Conservation (phyloP, 225 moss, liverwort and hornwort genomes). For the Sphagnum tenellum region DNA sequence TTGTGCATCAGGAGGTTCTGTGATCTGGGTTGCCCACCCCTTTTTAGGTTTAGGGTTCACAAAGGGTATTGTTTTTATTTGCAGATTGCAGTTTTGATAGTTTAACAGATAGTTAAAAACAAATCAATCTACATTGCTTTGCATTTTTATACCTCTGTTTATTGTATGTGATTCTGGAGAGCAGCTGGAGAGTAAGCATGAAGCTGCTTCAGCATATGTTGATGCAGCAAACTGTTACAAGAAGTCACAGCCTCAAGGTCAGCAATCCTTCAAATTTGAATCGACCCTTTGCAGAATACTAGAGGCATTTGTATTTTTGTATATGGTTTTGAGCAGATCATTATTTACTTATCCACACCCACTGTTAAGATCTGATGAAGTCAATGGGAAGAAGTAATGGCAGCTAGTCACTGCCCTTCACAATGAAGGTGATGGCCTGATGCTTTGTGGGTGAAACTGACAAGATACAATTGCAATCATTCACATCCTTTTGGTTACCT, state of each 20-base stretch:
- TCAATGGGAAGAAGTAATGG: not conserved
- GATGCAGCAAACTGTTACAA: conserved; percentile 98
- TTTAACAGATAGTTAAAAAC: not conserved
- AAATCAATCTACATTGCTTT: not conserved
- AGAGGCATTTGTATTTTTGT: too few relatives aligned
- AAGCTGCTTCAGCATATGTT: conserved; percentile 91
- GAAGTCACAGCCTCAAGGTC: conserved; percentile 81
- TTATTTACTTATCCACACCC: not conserved
- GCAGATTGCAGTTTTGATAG: not conserved
- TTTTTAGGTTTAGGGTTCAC: too few relatives aligned
- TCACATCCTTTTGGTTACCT: too few relatives aligned
- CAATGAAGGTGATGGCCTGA: too few relatives aligned
- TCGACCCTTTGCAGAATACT: too few relatives aligned
- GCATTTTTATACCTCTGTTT: not conserved
- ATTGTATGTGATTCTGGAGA: conserved; percentile 3
- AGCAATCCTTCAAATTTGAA: not conserved
- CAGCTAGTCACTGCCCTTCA: too few relatives aligned
- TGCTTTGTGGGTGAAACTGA: too few relatives aligned
- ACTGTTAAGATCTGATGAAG: not conserved
- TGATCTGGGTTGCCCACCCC: too few relatives aligned
- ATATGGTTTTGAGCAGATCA: too few relatives aligned
- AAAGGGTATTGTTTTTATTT: too few relatives aligned
- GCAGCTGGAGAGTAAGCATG: conserved; percentile 98
- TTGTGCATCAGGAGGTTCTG: not conserved
- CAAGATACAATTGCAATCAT: too few relatives aligned